Conservation (phyloP, 1,284 basidiomycete species). For the Rhodotorula sp. region DNA sequence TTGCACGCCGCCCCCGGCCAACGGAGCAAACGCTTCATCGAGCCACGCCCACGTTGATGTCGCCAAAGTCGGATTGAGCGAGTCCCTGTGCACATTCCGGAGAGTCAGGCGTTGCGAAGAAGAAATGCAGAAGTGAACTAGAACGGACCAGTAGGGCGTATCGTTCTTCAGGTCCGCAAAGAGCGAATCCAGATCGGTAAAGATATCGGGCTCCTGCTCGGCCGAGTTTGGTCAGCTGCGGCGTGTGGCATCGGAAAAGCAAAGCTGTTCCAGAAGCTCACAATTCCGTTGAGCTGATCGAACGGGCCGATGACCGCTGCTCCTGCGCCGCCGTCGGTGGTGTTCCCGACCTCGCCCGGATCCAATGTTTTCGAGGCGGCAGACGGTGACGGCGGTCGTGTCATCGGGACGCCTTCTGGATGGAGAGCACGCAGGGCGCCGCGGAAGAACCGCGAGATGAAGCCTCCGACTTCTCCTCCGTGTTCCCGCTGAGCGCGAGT, state of each 20-base stretch:
- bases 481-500: neutral
- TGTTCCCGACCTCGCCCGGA: neutral
- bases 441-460: slow-evolving; percentile 26
- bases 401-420: neutral
- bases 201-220: slow-evolving; percentile 8
- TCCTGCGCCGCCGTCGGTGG: neutral
- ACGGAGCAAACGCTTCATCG: neutral
- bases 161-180: slow-evolving; percentile 8
- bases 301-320: slow-evolving; percentile 2
- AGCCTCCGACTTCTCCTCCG: slow-evolving; percentile 11
- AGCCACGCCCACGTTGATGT: slow-evolving; percentile 12
- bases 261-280: neutral
- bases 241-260: neutral
- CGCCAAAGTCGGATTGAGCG: slow-evolving; percentile 5
- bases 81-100: neutral
- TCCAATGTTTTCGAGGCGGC: neutral
- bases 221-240: neutral
- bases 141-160: neutral
- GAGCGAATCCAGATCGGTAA: slow-evolving; percentile 8
- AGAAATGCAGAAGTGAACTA: neutral
- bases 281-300: slow-evolving; percentile 12
- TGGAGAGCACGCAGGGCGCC: slow-evolving; percentile 16
- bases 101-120: too few relatives aligned
- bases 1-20: neutral
- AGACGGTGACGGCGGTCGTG: neutral